phyloP scores from a whole-genome alignment of 1,284 basidiomycete genomes.

The Leucoagaricus sp. region DNA sequence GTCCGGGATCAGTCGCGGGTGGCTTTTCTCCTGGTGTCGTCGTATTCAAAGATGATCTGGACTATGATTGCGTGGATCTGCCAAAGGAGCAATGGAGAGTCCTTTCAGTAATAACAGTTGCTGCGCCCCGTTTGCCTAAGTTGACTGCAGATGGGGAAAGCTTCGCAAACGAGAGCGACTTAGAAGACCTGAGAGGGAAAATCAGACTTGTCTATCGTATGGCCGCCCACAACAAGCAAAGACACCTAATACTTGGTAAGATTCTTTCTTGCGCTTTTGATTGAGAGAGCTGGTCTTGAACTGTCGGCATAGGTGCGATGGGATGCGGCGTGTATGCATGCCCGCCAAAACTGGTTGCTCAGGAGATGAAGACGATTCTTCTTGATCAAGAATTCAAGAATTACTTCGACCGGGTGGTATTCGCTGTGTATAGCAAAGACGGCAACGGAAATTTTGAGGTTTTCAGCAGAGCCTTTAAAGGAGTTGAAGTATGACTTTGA shows the following conservation, averaged over 20 bases:
- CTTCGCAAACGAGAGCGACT: slow-evolving; percentile 29
- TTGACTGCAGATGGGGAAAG: slow-evolving; percentile 31
- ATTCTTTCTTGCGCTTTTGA: neutral
- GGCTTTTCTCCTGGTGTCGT: slow-evolving; percentile 47
- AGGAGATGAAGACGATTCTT: slow-evolving; percentile 44
- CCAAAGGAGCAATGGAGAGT: slow-evolving; percentile 31
- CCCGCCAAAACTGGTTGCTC: slow-evolving; percentile 41
- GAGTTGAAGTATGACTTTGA: slow-evolving; percentile 10
- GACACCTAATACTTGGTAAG: slow-evolving; percentile 42
- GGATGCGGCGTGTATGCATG: slow-evolving; percentile 47
- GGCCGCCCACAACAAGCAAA: slow-evolving; percentile 39
- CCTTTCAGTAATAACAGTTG: slow-evolving; percentile 46
- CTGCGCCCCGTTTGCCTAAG: slow-evolving; percentile 36
- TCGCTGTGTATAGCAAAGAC: slow-evolving; percentile 41
- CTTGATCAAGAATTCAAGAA: slow-evolving; percentile 45
- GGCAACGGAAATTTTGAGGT: slow-evolving; percentile 34
- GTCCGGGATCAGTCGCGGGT: slow-evolving; percentile 40
- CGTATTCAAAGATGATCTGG: slow-evolving; percentile 47
- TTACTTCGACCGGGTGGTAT: slow-evolving; percentile 41
- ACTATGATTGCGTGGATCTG: slow-evolving; percentile 41
- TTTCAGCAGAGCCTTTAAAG: slow-evolving; percentile 35
- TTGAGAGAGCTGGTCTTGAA: neutral
- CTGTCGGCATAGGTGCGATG: slow-evolving; percentile 38
- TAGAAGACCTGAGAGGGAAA: slow-evolving; percentile 41
- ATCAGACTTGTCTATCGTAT: slow-evolving; percentile 46